phyloP scores from a whole-genome alignment of 345 rosid genomes.

The Aquilaria yunnanensis region DNA sequence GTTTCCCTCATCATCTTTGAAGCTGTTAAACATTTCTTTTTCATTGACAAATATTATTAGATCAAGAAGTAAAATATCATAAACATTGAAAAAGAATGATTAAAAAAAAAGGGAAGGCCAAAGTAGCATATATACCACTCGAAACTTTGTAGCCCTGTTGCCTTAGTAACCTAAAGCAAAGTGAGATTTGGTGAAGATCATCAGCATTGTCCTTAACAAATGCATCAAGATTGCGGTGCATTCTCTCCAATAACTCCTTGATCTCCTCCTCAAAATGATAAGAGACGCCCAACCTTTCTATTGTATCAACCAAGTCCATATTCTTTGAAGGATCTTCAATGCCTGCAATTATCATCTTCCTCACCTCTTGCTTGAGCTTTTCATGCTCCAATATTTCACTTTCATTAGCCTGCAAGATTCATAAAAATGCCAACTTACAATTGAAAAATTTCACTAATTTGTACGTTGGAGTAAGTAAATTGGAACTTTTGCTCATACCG shows the following conservation, averaged over 20 bases:
- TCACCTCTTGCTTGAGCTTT: constrained; percentile 17
- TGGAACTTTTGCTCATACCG: too few relatives aligned
- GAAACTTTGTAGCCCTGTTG: constrained; percentile 28
- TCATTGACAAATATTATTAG: too few relatives aligned
- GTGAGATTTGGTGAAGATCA: constrained; percentile 19
- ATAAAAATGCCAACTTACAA: too few relatives aligned
- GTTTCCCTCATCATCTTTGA: too few relatives aligned
- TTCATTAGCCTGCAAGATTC: neutral
- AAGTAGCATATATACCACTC: constrained; percentile 12
- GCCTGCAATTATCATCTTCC: constrained; percentile 8
- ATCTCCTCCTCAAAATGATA: constrained; percentile 44
- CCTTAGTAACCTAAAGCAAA: constrained; percentile 26
- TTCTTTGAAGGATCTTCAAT: neutral
- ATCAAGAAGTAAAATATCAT: too few relatives aligned
- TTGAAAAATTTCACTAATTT: neutral
- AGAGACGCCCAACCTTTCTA: constrained; percentile 34
- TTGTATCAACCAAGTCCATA: constrained; percentile 23
- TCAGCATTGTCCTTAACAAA: neutral
- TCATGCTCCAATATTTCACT: constrained; percentile 4
- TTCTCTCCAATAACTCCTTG: constrained; percentile 12
- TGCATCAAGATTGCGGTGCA: neutral
- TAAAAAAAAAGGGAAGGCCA: too few relatives aligned
- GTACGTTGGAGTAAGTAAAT: too few relatives aligned
- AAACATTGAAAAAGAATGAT: too few relatives aligned
- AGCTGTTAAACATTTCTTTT: too few relatives aligned